A percentile compares a stretch with the other conserved stretches of the same genome.
phyloP scores from a whole-genome alignment of 2,329 filamentous ascomycete genomes.

The Fusarium duplospermum region DNA sequence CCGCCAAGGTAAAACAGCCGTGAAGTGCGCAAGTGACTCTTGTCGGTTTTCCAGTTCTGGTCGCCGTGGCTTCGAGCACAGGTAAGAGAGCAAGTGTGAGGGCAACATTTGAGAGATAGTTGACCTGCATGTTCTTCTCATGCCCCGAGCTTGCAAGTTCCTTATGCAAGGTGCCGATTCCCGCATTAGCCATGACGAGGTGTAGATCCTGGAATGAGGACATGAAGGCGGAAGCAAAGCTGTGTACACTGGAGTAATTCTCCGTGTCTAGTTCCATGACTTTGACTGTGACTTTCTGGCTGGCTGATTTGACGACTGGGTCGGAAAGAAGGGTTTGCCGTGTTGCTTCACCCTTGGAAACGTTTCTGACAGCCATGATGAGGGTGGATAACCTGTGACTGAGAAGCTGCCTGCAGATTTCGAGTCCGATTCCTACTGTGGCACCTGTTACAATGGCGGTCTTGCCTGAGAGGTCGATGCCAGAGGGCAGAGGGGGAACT shows the following conservation, averaged over 20 bases:
- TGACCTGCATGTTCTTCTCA: not conserved
- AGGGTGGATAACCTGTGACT: not conserved
- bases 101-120: not conserved
- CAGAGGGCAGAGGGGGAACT: not conserved
- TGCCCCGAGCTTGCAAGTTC: not conserved
- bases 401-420: not conserved
- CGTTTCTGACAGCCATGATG: not conserved
- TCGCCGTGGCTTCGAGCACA: not conserved
- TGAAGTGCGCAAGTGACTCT: not conserved
- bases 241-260: not conserved
- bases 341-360: not conserved
- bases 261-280: not conserved
- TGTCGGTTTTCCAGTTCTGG: not conserved
- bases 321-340: not conserved
- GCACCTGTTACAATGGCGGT: not conserved
- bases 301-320: not conserved
- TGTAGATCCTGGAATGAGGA: not conserved
- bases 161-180: not conserved
- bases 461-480: not conserved
- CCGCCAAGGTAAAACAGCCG: not conserved
- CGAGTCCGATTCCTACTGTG: not conserved
- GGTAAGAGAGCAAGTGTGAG: not conserved
- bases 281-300: not conserved
- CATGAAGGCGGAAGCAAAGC: not conserved
- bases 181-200: not conserved